Evolutionary conservation across 1,139 yeast genomes (phyloP).

Genomic region (Kodamaea fungicola): DNA sequence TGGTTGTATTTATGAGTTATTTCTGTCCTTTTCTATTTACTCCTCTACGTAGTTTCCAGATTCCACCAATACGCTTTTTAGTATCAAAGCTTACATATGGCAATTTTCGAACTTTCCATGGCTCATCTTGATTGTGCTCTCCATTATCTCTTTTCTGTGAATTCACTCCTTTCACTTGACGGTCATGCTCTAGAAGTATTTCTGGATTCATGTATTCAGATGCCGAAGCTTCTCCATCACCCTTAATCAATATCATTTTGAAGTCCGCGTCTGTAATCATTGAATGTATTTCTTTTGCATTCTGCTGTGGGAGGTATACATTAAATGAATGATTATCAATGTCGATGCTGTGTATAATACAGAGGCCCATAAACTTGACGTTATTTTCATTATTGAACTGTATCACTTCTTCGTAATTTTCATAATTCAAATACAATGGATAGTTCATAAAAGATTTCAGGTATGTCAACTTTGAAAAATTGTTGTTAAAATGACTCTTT

Average conservation of each 20-base stretch:
- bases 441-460: conserved; percentile 4
- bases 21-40: conserved; percentile 47
- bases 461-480: not conserved
- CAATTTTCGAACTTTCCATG: conserved; percentile 14
- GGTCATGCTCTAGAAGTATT: conserved; percentile 13
- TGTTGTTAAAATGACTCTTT: conserved; percentile 5
- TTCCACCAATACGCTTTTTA: conserved; percentile 52
- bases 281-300: conserved; percentile 10
- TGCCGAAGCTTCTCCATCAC: conserved; percentile 54
- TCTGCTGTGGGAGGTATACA: conserved; percentile 52
- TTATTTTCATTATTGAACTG: conserved; percentile 11
- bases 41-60: conserved; percentile 62
- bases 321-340: conserved; percentile 37
- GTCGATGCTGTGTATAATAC: conserved; percentile 65
- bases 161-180: conserved; percentile 6
- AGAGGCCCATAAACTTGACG: conserved; percentile 36
- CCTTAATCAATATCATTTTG: conserved; percentile 53
- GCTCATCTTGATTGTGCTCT: conserved; percentile 9
- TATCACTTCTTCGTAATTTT: conserved; percentile 14
- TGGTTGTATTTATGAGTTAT: too few relatives aligned
- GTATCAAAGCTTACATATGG: conserved; percentile 55
- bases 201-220: conserved; percentile 30
- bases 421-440: conserved; percentile 19
- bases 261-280: conserved; percentile 17
- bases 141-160: conserved; percentile 9